Evolutionary conservation across 2,329 filamentous ascomycete genomes (phyloP).

Genomic region (Monosporascus sp.): DNA sequence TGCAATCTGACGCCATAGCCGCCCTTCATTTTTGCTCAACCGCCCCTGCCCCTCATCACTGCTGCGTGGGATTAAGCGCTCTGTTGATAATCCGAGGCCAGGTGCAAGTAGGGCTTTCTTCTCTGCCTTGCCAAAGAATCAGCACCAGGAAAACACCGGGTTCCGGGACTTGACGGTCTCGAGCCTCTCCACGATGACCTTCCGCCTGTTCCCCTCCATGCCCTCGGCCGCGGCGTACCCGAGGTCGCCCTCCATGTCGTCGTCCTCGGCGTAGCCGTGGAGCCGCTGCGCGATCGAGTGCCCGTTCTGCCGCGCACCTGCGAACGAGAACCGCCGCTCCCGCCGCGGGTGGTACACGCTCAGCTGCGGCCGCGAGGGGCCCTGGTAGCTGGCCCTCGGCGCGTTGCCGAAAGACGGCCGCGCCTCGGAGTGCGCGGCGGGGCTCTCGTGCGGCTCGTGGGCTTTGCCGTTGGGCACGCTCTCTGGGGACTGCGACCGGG

Average conservation of each 20-base stretch:
- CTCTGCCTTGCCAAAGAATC: constrained; percentile 17
- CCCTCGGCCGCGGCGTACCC: constrained; percentile 92
- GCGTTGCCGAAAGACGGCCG: constrained; percentile 8
- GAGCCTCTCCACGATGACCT: constrained; percentile 93
- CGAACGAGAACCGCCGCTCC: constrained; percentile 49
- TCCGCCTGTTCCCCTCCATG: constrained; percentile 84
- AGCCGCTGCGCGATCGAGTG: constrained; percentile 49
- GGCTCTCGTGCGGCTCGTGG: constrained; percentile 22
- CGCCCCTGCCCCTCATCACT: not conserved
- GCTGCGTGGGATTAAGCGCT: not conserved
- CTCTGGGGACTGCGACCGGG: constrained; percentile 35
- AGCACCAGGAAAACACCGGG: constrained; percentile 98
- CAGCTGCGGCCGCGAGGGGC: constrained; percentile 34
- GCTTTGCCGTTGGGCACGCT: constrained; percentile 15
- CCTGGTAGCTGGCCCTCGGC: constrained; percentile 34
- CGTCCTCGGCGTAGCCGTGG: constrained; percentile 46
- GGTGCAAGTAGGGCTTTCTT: too few relatives aligned
- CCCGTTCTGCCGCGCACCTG: constrained; percentile 38
- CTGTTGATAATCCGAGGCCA: not conserved
- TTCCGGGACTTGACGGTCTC: constrained; percentile 95
- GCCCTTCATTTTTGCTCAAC: not conserved
- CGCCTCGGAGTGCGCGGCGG: constrained; percentile 4
- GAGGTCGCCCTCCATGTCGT: constrained; percentile 82
- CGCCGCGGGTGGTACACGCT: constrained; percentile 39
- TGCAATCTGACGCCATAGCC: not conserved